phyloP scores from a whole-genome alignment of 352 stramenopile species.

The Pythium aristosporum region DNA sequence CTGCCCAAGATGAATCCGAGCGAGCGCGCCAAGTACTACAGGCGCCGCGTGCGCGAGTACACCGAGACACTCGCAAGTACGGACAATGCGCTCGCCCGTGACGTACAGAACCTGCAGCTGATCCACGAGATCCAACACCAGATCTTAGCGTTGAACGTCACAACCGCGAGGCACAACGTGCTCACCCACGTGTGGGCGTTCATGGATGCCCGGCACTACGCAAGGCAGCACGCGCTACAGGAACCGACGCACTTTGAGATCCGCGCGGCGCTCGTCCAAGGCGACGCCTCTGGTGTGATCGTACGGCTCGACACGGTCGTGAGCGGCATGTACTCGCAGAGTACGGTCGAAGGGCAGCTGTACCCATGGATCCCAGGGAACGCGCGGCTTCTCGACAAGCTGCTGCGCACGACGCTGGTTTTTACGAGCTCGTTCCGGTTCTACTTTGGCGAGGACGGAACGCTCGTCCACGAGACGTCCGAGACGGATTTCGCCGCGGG shows the following conservation, averaged over 20 bases:
- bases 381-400: slow-evolving; percentile 11
- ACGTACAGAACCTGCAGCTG: background rate
- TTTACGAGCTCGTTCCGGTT: slow-evolving; percentile 10
- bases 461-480: slow-evolving; percentile 4
- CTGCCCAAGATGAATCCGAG: no score
- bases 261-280: background rate
- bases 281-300: background rate
- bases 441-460: slow-evolving; percentile 8
- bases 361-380: slow-evolving; percentile 8
- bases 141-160: background rate
- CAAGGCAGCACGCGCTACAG: background rate
- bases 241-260: background rate
- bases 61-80: no score
- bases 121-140: background rate
- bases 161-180: background rate
- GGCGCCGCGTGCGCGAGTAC: no score
- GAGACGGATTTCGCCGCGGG: slow-evolving; percentile 7
- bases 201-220: background rate
- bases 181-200: slow-evolving; percentile 16
- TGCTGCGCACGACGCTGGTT: background rate
- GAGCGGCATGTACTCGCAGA: background rate
- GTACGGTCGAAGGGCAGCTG: slow-evolving; percentile 5
- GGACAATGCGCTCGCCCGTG: slow-evolving; percentile 1
- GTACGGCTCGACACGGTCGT: background rate
- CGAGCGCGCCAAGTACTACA: no score